Evolutionary conservation across 441 rosid genomes (phyloP), one percentile per base, ranked within the genome.

Genomic region (Croton setiger): DNA sequence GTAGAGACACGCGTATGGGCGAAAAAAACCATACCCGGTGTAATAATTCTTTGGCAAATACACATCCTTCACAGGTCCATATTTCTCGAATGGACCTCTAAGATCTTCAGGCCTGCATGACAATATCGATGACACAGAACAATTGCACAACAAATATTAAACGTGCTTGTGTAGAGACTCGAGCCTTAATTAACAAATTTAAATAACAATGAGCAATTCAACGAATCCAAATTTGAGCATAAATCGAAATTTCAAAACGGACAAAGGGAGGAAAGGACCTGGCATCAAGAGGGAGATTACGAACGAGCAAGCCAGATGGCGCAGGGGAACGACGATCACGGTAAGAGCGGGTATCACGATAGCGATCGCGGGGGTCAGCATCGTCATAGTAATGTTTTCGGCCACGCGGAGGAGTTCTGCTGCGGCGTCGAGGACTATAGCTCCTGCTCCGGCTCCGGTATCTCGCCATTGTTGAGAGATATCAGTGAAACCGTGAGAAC

Each of bases 271-370:
- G 14, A 31, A 35, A 44, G 61, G 33, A 93, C 98, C 96, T 91
- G 37, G 94, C 89, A 43, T 91, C 91, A 51, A 91, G 97, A 62
- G 97, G 96, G 39, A 93, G 98, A 74, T 93, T 93, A 68, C 97
- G 97, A 71, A 91, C 80, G 74, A 93, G 96, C 70, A 93, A 83
- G 59, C 97, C 98, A 18, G 96, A 89, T 11, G 97, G 94, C 57
- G 84, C 87, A 49, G 94, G 86, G 5, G 96, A 91, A 27, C 91
- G 94, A 45, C 85, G 94, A 78, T 87, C 98, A 0, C 96, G 77
- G 71, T 79, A 66, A 74, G 92, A 86, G n/a, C 81, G 79, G 64
- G 82, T 70, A 64, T 81, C 86, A 48, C 79, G 88, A 64, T 72
- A 78, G 61, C 84, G 86, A 68, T 83, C 80, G 57, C 73, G 78